Evolutionary conservation across 2,329 filamentous ascomycete genomes (phyloP).

Genomic region (Lecanicillium sp.): DNA sequence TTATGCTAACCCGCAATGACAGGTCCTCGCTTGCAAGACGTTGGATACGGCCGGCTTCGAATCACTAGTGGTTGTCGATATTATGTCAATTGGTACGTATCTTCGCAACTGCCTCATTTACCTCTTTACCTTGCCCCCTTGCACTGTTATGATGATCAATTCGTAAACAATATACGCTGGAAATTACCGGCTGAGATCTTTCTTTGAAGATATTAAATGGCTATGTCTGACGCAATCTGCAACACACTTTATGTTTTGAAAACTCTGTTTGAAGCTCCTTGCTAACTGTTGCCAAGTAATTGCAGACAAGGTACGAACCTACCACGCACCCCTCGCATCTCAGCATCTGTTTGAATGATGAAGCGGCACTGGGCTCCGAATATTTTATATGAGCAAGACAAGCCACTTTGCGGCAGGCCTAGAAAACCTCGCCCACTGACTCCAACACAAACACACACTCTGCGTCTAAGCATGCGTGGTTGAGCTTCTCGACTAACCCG

Average conservation of each 20-base stretch:
- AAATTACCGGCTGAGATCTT: slow-evolving; percentile 90
- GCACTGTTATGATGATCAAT: slow-evolving; percentile 53
- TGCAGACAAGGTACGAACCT: slow-evolving; percentile 19
- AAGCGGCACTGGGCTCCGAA: slow-evolving; percentile 98
- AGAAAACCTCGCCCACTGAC: slow-evolving; percentile 99
- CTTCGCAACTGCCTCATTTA: neutral
- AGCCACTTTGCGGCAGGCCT: slow-evolving; percentile 95
- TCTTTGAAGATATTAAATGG: slow-evolving; percentile 77
- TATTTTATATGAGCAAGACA: slow-evolving; percentile 64
- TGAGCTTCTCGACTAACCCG: neutral
- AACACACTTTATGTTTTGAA: slow-evolving; percentile 15
- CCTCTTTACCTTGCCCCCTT: neutral
- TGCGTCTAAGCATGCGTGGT: neutral
- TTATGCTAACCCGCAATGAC: slow-evolving; percentile 5
- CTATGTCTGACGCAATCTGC: slow-evolving; percentile 64
- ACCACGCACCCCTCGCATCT: neutral
- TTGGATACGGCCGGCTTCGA: too few species aligned
- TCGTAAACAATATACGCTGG: slow-evolving; percentile 68
- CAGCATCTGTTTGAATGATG: slow-evolving; percentile 56
- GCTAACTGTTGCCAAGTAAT: slow-evolving; percentile 28
- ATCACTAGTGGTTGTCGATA: neutral
- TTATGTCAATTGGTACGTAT: slow-evolving; percentile 27
- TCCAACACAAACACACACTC: slow-evolving; percentile 18
- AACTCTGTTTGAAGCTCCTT: slow-evolving; percentile 8
- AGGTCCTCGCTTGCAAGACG: neutral